phyloP scores from a whole-genome alignment of 148 eudicot genomes.

The Cornus controversa region DNA sequence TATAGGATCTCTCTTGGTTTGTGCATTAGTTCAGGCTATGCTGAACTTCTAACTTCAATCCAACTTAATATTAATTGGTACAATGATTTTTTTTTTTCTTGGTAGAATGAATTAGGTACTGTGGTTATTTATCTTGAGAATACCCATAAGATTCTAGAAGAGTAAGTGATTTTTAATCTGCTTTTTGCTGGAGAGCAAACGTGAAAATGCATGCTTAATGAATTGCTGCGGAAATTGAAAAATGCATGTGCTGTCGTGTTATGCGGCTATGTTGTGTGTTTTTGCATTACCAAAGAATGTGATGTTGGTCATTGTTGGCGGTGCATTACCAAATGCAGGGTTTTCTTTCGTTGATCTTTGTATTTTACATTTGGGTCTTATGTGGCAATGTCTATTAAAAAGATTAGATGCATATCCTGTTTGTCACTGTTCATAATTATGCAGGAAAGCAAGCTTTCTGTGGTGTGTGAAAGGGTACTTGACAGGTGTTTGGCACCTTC shows the following conservation, averaged over 20 bases:
- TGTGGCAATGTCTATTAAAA: not conserved
- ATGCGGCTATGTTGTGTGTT: not conserved
- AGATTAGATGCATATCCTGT: not conserved
- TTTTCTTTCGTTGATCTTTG: too few relatives aligned
- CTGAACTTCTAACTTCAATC: not conserved
- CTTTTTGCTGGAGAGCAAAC: not conserved
- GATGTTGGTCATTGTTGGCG: not conserved
- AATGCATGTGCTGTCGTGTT: not conserved
- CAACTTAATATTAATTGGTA: not conserved
- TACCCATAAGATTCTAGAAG: not conserved
- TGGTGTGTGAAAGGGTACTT: constrained; percentile 75
- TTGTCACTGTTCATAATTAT: not conserved
- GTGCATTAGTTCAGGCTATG: not conserved
- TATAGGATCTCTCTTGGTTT: not conserved
- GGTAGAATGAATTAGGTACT: not conserved
- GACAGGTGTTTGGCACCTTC: constrained; percentile 90
- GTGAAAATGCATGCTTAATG: not conserved
- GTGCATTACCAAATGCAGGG: too few relatives aligned
- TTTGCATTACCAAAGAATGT: not conserved
- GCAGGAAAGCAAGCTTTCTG: constrained; percentile 88
- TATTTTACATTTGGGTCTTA: not conserved
- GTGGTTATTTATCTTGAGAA: not conserved
- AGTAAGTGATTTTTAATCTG: not conserved
- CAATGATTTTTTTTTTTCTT: too few relatives aligned
- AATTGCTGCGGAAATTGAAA: not conserved